A percentile compares a stretch with the other conserved stretches of the same genome.
phyloP scores from a whole-genome alignment of 495 filamentous ascomycete species.

The Aspergillus wentii region DNA sequence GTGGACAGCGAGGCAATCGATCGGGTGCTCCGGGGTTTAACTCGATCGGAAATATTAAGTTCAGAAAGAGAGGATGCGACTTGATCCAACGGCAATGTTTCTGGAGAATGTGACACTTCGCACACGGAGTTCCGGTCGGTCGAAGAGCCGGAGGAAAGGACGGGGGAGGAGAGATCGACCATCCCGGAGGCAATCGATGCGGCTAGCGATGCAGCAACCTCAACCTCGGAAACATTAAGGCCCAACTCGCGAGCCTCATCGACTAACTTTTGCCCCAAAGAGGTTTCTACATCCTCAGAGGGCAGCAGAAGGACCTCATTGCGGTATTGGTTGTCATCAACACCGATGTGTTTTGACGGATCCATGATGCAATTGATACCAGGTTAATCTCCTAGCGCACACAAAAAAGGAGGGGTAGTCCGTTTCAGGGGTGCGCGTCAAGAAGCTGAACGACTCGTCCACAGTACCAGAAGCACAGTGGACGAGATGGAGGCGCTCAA shows the following conservation, averaged over 20 bases:
- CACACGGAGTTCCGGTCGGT: slow-evolving; percentile 32
- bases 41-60: slow-evolving; percentile 26
- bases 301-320: slow-evolving; percentile 30
- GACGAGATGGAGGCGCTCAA: slow-evolving; percentile 28
- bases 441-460: slow-evolving; percentile 28
- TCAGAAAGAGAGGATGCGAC: slow-evolving; percentile 32
- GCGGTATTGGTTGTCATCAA: slow-evolving; percentile 37
- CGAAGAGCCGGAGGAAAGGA: slow-evolving; percentile 33
- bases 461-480: slow-evolving; percentile 31
- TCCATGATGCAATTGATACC: slow-evolving; percentile 17
- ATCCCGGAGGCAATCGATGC: slow-evolving; percentile 36
- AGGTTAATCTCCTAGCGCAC: slow-evolving; percentile 1
- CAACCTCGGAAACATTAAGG: slow-evolving; percentile 31
- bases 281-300: slow-evolving; percentile 31
- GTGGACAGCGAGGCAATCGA: slow-evolving; percentile 39
- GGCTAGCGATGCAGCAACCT: slow-evolving; percentile 33
- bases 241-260: slow-evolving; percentile 38
- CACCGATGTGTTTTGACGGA: slow-evolving; percentile 2
- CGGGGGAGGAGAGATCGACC: slow-evolving; percentile 32
- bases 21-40: slow-evolving; percentile 31
- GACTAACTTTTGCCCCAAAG: slow-evolving; percentile 29
- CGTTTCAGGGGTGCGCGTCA: slow-evolving; percentile 8
- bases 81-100: slow-evolving; percentile 24
- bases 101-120: slow-evolving; percentile 26
- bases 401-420: slow-evolving; percentile 3